phyloP scores from a whole-genome alignment of 2,329 filamentous ascomycete species.

The Colletotrichum sp. region DNA sequence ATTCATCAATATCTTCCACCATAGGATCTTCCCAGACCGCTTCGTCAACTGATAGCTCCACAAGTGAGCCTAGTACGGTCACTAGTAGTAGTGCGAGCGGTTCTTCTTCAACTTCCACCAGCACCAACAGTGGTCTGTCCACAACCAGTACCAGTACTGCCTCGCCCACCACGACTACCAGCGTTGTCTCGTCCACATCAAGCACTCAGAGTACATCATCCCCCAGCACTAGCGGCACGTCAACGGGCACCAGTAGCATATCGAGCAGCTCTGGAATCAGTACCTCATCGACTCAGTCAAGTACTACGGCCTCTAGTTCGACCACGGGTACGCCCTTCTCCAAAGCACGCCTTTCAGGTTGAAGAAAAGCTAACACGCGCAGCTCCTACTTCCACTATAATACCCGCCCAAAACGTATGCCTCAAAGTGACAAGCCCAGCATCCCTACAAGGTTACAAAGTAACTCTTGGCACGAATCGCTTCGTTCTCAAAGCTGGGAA shows the following conservation, averaged over 20 bases:
- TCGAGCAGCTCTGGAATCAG: background rate
- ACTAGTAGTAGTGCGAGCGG: background rate
- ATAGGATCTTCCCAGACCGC: background rate
- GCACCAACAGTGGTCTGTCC: background rate
- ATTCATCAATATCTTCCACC: fast-evolving
- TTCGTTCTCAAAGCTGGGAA: background rate
- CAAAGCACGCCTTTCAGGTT: background rate
- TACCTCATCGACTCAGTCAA: background rate
- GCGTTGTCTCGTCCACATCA: too few relatives aligned
- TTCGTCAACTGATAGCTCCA: background rate
- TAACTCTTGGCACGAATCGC: background rate
- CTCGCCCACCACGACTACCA: background rate
- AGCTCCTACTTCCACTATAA: background rate
- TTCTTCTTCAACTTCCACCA: background rate
- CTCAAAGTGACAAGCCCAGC: background rate
- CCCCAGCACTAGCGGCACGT: background rate
- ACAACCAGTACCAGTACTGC: background rate
- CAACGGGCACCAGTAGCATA: background rate
- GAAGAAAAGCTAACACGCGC: background rate
- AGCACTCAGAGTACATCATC: background rate
- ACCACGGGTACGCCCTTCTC: background rate
- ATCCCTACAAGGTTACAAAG: background rate
- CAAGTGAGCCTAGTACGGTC: background rate
- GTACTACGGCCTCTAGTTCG: background rate
- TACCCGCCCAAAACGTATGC: background rate